phyloP scores from a whole-genome alignment of 306 rosid genomes.

The Lupinus albus region DNA sequence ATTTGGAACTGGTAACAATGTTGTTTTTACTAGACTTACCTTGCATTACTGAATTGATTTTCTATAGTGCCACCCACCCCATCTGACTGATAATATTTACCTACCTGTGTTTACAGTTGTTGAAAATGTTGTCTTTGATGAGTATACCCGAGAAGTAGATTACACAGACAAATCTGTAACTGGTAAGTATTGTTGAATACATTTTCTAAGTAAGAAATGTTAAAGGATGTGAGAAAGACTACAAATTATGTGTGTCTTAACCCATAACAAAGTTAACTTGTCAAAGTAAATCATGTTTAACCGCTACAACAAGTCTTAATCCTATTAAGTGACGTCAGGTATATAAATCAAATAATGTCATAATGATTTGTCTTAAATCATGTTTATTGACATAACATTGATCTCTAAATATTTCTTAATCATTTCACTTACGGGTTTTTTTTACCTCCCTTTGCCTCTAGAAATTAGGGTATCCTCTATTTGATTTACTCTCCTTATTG shows the following conservation, averaged over 20 bases:
- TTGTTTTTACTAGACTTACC: not conserved
- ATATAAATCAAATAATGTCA: no score
- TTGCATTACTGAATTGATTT: not conserved
- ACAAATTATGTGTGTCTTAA: not conserved
- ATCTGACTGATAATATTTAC: conserved; percentile 20
- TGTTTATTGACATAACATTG: no score
- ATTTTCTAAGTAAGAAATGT: not conserved
- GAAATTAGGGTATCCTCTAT: no score
- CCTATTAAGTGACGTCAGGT: no score
- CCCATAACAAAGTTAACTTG: not conserved
- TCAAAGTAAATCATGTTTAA: no score
- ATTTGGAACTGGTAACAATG: conserved; percentile 69
- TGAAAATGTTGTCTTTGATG: conserved; percentile 80
- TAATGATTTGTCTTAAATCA: no score
- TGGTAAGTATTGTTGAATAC: conserved; percentile 46
- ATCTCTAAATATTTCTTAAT: no score
- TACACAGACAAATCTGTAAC: conserved; percentile 71
- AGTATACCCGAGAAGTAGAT: conserved; percentile 76
- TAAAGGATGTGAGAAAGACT: not conserved
- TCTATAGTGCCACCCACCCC: conserved; percentile 2
- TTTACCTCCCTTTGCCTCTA: no score
- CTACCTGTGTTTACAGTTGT: conserved; percentile 53
- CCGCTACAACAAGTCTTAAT: no score
- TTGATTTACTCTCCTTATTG: no score
- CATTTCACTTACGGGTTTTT: no score